Evolutionary conservation across 495 filamentous ascomycete species (phyloP), one percentile per base, ranked within the genome.

Genomic region (Penicillium manginii): DNA sequence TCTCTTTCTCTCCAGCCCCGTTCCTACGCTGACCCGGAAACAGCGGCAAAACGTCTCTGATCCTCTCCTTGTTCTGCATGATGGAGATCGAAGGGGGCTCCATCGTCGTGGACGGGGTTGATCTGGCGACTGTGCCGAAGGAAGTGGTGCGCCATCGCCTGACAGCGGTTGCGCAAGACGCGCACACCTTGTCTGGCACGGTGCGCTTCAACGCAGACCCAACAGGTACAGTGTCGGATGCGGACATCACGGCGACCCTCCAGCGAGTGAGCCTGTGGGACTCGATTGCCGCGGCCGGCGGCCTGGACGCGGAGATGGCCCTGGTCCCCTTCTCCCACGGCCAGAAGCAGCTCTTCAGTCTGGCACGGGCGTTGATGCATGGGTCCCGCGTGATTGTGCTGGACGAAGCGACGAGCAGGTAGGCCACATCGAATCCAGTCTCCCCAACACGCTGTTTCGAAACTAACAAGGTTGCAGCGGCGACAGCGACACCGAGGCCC

Each of bases 301-400:
- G 80, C 0, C 70, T 86, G 0, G 69, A 73, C 11, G 74, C 70
- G 0, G 60, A 66, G 0, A 67, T 84, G 35, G 66, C 67, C 1
- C 67, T 65, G 2, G 69, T 72, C 12, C 69, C 48, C 61, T 42
- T 77, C 79, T 18, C 79, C 70, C 2, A 69, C 69, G 85, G 84
- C 0, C 82, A 88, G 62, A 57, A 68, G 43, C 84, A 87, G 70
- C 74, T 88, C 0, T 73, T 87, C 33, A 75, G 73, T 37, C 71
- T 88, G 4, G 82, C 75, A 4, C 71, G 84, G 0, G 83, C 82
- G 2, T 58, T 88, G 7, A 59, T 88, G 7, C 57, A 77, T 4
- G 39, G 53, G 10, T 57, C 60, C 11, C 56, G 42, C 10, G 59
- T 73, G 12, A 35, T 73, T 2, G 48, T 76, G 4, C 51, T 76